Evolutionary conservation across 768 basidiomycete genomes (phyloP).

Genomic region (Auriculariales sp.): DNA sequence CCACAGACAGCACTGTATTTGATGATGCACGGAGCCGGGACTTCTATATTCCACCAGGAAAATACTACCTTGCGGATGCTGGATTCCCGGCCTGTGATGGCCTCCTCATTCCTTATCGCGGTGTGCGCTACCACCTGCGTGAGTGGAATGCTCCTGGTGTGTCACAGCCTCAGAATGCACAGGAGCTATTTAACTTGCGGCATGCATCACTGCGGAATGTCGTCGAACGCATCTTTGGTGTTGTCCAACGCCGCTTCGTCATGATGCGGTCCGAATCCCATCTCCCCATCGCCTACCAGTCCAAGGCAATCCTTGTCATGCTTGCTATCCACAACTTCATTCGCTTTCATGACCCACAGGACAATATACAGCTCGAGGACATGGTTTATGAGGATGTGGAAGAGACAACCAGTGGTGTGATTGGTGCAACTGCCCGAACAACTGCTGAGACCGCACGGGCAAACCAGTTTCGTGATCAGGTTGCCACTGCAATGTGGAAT

Average conservation of each 20-base stretch:
- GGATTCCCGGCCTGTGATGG: slow-evolving; percentile 15
- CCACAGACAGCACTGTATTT: slow-evolving; percentile 14
- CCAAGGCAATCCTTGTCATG: slow-evolving; percentile 9
- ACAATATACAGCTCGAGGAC: not conserved
- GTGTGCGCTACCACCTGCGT: slow-evolving; percentile 18
- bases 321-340: slow-evolving; percentile 14
- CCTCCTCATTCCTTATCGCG: slow-evolving; percentile 17
- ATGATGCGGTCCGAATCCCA: slow-evolving; percentile 7
- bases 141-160: slow-evolving; percentile 13
- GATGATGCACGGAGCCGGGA: slow-evolving; percentile 12
- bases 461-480: not conserved
- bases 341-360: slow-evolving; percentile 10
- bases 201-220: slow-evolving; percentile 13
- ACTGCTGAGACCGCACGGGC: not conserved
- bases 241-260: slow-evolving; percentile 8
- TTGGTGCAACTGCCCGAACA: not conserved
- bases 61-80: slow-evolving; percentile 20
- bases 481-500: not conserved
- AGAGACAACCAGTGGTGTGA: too few relatives aligned
- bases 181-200: slow-evolving; percentile 15
- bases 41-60: slow-evolving; percentile 12
- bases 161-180: slow-evolving; percentile 8
- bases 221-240: slow-evolving; percentile 14
- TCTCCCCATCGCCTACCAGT: slow-evolving; percentile 9
- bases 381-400: not conserved